Evolutionary conservation across 2,329 filamentous ascomycete genomes (phyloP).

Genomic region (Rhytidhysteron rufulum): DNA sequence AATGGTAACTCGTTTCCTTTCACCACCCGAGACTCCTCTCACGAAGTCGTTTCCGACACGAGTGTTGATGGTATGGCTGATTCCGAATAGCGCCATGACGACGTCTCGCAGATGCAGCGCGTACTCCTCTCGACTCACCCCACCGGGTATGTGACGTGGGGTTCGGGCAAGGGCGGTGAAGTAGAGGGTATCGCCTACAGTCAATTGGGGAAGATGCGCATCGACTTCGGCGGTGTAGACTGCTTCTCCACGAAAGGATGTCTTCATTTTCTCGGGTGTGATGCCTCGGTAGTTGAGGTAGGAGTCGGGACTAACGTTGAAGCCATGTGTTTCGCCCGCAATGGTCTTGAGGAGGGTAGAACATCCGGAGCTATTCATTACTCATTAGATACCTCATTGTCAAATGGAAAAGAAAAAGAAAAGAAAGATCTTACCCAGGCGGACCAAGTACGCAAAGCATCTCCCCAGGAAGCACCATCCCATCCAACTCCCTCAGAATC

Average conservation of each 20-base stretch:
- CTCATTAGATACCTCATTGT: too few relatives aligned
- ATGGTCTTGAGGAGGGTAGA: conserved; percentile 4
- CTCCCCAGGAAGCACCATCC: conserved; percentile 55
- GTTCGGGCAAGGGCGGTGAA: conserved; percentile 79
- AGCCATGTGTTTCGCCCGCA: background rate
- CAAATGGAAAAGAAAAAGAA: conserved; percentile 25
- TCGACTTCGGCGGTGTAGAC: conserved; percentile 82
- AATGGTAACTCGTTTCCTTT: conserved; percentile 69
- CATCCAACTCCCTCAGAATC: conserved; percentile 63
- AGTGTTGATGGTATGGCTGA: conserved; percentile 65
- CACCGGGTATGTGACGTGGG: conserved; percentile 68
- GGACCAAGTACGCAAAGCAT: conserved; percentile 56
- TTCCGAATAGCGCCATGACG: conserved; percentile 68
- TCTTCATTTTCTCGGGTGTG: conserved; percentile 66
- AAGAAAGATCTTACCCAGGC: conserved; percentile 32
- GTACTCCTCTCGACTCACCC: conserved; percentile 49
- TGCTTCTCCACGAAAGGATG: conserved; percentile 69
- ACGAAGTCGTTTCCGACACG: conserved; percentile 68
- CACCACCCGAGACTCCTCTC: conserved; percentile 67
- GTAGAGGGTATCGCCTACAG: conserved; percentile 75
- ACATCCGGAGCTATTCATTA: too few relatives aligned
- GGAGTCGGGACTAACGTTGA: background rate
- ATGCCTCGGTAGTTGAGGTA: conserved; percentile 52
- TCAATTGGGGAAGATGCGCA: conserved; percentile 73
- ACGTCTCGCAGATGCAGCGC: conserved; percentile 63